Conservation (phyloP, 2,329 filamentous ascomycete genomes). For the Stenocarpella maydis region DNA sequence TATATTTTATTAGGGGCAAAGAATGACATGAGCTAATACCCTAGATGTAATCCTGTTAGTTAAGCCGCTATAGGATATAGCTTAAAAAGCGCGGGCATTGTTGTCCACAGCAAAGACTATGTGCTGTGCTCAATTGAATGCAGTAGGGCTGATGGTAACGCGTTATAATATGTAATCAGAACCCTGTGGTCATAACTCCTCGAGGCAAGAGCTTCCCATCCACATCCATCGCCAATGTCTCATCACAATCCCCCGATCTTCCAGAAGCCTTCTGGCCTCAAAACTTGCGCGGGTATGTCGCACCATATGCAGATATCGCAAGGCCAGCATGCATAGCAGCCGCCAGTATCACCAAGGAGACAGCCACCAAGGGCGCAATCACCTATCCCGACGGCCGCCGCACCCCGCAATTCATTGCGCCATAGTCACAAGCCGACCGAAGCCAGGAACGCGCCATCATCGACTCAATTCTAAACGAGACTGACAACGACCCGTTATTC, state of each 20-base stretch:
- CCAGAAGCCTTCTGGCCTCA: background rate
- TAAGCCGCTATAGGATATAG: too few relatives aligned
- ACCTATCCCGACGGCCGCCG: background rate
- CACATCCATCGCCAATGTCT: background rate
- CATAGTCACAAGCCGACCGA: background rate
- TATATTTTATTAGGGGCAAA: too few relatives aligned
- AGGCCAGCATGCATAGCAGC: background rate
- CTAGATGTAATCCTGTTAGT: too few relatives aligned
- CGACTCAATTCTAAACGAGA: background rate
- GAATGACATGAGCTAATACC: too few relatives aligned
- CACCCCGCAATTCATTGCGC: background rate
- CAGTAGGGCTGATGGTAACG: too few relatives aligned
- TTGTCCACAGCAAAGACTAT: too few relatives aligned
- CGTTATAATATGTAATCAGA: too few relatives aligned
- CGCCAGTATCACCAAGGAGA: background rate
- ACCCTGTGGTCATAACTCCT: too few relatives aligned
- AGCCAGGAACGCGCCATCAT: background rate
- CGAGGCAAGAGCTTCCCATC: background rate
- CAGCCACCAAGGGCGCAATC: background rate
- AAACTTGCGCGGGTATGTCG: background rate
- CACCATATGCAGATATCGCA: background rate
- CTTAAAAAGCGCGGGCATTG: too few relatives aligned
- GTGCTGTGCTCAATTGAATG: too few relatives aligned
- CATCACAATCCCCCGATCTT: background rate
- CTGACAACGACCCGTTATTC: background rate